Evolutionary conservation across 768 basidiomycete species (phyloP).

Genomic region (Tubosaeta brunneosetosa): DNA sequence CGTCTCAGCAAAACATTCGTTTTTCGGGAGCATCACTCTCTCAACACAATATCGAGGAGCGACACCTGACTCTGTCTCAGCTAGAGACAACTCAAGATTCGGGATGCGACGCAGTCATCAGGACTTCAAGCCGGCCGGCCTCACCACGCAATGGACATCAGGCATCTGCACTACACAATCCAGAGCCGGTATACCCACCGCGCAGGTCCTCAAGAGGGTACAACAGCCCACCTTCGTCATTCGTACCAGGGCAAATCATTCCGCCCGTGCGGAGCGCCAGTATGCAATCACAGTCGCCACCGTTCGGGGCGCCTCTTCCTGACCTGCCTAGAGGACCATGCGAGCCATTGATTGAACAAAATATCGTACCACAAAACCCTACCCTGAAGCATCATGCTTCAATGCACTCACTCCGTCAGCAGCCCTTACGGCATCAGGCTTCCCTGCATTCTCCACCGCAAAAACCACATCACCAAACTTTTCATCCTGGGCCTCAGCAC

Average conservation of each 20-base stretch:
- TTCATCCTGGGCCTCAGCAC: slow-evolving; percentile 13
- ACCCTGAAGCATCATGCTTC: slow-evolving; percentile 21
- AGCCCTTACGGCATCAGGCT: slow-evolving; percentile 18
- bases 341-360: slow-evolving; percentile 12
- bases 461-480: slow-evolving; percentile 10
- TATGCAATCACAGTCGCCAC: slow-evolving; percentile 24
- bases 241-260: slow-evolving; percentile 33
- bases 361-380: slow-evolving; percentile 4
- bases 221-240: slow-evolving; percentile 30
- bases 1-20: slow-evolving; percentile 3
- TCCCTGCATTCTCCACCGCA: slow-evolving; percentile 12
- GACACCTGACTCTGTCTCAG: background rate
- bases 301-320: slow-evolving; percentile 17
- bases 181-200: slow-evolving; percentile 13
- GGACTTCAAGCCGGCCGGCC: slow-evolving; percentile 1
- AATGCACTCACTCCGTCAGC: slow-evolving; percentile 28
- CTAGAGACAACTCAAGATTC: slow-evolving; percentile 3
- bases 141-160: slow-evolving; percentile 13
- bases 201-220: slow-evolving; percentile 24
- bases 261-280: slow-evolving; percentile 39
- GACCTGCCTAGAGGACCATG: slow-evolving; percentile 19
- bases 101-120: slow-evolving; percentile 2
- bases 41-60: slow-evolving; percentile 4
- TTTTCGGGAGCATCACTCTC: slow-evolving; percentile 2
- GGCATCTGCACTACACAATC: slow-evolving; percentile 17